Evolutionary conservation across 768 basidiomycete species (phyloP).

Genomic region (Leccinum longicurvipes): DNA sequence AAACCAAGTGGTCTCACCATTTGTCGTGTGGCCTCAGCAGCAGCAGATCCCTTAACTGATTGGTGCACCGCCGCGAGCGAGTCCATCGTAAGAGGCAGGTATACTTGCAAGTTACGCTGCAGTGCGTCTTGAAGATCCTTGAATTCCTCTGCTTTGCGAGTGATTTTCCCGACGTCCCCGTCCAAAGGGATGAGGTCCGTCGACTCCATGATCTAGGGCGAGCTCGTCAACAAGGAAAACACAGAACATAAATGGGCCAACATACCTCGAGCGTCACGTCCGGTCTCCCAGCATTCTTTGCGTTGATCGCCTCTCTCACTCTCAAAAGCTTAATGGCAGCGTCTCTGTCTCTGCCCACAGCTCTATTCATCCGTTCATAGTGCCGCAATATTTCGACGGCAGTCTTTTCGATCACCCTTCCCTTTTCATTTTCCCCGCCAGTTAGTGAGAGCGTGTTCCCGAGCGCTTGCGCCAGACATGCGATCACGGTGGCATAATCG

Average conservation of each 20-base stretch:
- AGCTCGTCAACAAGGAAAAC: neutral
- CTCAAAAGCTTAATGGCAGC: slow-evolving; percentile 71
- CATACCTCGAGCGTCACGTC: slow-evolving; percentile 83
- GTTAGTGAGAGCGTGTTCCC: slow-evolving; percentile 75
- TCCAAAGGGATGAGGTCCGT: slow-evolving; percentile 85
- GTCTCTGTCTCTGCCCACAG: slow-evolving; percentile 68
- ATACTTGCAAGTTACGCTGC: slow-evolving; percentile 84
- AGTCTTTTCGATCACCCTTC: slow-evolving; percentile 64
- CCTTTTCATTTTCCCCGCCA: slow-evolving; percentile 53
- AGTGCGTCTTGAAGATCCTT: slow-evolving; percentile 81
- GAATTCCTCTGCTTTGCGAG: slow-evolving; percentile 85
- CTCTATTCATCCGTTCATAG: slow-evolving; percentile 74
- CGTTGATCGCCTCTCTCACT: slow-evolving; percentile 77
- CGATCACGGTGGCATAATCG: slow-evolving; percentile 83
- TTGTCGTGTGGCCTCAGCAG: slow-evolving; percentile 73
- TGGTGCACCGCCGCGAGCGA: slow-evolving; percentile 80
- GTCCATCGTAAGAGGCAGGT: slow-evolving; percentile 91
- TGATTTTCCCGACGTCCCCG: slow-evolving; percentile 81
- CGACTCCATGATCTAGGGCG: slow-evolving; percentile 73
- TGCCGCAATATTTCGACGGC: slow-evolving; percentile 76
- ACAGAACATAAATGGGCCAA: slow-evolving; percentile 7
- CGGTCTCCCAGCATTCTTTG: slow-evolving; percentile 64
- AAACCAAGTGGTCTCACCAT: slow-evolving; percentile 48
- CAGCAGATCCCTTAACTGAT: slow-evolving; percentile 64
- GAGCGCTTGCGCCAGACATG: slow-evolving; percentile 82